Base-by-base conservation (phyloP, 1,284 basidiomycete genomes). In the Irpex sp. region DNA sequence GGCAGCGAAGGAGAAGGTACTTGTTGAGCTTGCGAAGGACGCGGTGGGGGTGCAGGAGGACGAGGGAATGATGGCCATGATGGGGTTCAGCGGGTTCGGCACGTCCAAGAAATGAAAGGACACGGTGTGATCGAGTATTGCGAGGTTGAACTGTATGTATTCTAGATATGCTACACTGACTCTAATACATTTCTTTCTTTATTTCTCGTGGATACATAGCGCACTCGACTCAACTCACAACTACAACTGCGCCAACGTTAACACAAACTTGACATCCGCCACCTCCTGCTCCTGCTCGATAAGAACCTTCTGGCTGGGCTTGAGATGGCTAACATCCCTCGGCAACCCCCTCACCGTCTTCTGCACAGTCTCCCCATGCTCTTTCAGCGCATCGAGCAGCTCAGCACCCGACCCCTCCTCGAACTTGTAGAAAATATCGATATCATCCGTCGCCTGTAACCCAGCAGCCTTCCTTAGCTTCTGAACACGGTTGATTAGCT, bases 381-480 rank as follows among this genome's bases (percentile, higher is more conserved):
- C 81, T 60, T 75, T 74, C 67, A 98, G 85, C 49, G 93, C 92
- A n/a, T 79, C 76, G 28, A 87, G 77, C 63, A 98, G 74, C 36
- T 88, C 88, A 36, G 78, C 77, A 14, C 89, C 87, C 33, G 82
- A 71, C 18, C 86, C 90, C 14, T 83, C 80, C 69, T 91, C 88
- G 72, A 97, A 93, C 63, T 77, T 78, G 79, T 96, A 96, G 77
- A 89, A 96, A 49, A 98, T 86, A 61, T 94, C 85, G 51, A 98
- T 88, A 71, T 97, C 94, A 73, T 99, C 97, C 10, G 94, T 96
- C 28, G 95, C 90, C 74, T 95, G 93, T 66, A 99, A 79, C 2
- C 95, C 94, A 1, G 94, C 95, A 75, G 95, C 94, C 79, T 99
- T 99, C 67, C 97, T 84, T 67, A 98, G 79, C 72, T 95, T 94